Evolutionary conservation across 2,329 filamentous ascomycete genomes (phyloP).

Genomic region (Calonectria naviculata): DNA sequence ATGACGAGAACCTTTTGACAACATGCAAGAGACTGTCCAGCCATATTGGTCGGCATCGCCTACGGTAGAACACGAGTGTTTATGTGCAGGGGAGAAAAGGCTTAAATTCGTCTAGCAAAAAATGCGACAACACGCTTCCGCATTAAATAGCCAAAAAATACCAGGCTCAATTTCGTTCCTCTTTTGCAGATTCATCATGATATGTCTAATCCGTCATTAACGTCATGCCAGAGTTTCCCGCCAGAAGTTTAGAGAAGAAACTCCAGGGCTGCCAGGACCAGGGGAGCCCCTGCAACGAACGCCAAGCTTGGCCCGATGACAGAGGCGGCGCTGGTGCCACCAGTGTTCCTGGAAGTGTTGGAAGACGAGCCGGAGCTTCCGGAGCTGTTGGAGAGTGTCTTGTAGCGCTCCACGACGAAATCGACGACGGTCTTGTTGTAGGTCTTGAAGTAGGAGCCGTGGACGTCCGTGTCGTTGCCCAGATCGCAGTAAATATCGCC

Average conservation of each 20-base stretch:
- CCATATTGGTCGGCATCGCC: no score
- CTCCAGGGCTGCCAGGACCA: background rate
- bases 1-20: no score
- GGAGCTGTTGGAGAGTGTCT: constrained; percentile 26
- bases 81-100: background rate
- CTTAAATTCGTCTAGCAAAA: background rate
- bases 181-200: background rate
- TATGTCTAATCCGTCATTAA: background rate
- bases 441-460: constrained; percentile 48
- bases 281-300: background rate
- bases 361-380: background rate
- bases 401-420: constrained; percentile 49
- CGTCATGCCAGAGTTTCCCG: background rate
- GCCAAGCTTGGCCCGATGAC: background rate
- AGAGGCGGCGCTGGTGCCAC: background rate
- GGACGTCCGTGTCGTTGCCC: constrained; percentile 44
- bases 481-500: constrained; percentile 54
- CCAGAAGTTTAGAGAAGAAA: background rate
- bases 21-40: no score
- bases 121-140: background rate
- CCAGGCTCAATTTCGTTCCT: background rate
- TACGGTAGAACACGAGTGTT: no score
- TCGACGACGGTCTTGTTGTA: constrained; percentile 49
- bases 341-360: background rate
- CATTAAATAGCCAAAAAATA: no score